Evolutionary conservation across 495 filamentous ascomycete species (phyloP), one percentile per base, ranked within the genome.

Genomic region (Penicillium cosmopolitanum): DNA sequence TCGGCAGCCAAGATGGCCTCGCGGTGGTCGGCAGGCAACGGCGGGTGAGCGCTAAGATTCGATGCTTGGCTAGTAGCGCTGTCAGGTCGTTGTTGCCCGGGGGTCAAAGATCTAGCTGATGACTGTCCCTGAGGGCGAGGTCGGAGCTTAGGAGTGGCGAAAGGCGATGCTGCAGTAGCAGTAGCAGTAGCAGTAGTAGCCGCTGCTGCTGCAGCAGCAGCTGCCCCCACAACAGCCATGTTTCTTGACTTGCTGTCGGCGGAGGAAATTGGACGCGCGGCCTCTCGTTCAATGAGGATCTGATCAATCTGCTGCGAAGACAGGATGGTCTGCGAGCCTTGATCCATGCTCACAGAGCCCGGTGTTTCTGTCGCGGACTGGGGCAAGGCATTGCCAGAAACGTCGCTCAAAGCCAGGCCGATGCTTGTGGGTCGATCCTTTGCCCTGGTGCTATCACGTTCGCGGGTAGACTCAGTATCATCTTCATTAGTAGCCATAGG

Each of bases 1-100:
- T 83, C 80, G 35, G 92, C 94, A 10, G 91, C 92, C 54, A 91
- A 84, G 62, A 97, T 97, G 53, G 84, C 85, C 72, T 97, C 84
- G 58, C 85, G 88, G 71, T 96, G 91, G 67, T 96, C 92, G 9
- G 75, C 56, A 43, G 95, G 93, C 33, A 98, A 77, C 15, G 94
- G 92, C 4, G 92, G 93, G 62, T 86, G 83, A 43, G 69, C 70
- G 12, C 71, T 72, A 33, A 71, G 48, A 52, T 69, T 69, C 25
- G 77, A 78, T 9, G 74, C 72, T 31, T 82, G 80, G 64, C 92
- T 96, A 11, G 82, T 76, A 21, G 87, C 77, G 69, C 91, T 96
- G 48, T 84, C 83, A 46, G 91, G 91, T 61, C 91, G 82, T 48
- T 74, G 75, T 12, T 79, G 69, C 1, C 65, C 69, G 21, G 69